Percentiles rank a stretch among this genome's conserved stretches.
phyloP scores from a whole-genome alignment of 345 rosid genomes.

The Lagerstroemia speciosa region DNA sequence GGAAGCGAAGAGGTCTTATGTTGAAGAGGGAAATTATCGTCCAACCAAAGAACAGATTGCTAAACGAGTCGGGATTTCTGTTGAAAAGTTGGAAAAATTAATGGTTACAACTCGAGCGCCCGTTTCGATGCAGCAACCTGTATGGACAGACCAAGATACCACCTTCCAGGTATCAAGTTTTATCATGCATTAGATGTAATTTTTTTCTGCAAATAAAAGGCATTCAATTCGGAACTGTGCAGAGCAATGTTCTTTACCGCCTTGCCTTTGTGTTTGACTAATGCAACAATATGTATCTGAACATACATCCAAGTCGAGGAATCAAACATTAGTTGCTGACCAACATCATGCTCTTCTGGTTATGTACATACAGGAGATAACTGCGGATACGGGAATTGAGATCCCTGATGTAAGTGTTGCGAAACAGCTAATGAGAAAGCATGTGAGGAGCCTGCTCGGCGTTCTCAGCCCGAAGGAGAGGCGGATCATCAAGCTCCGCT shows the following conservation, averaged over 20 bases:
- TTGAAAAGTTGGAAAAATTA: slow-evolving; percentile 47
- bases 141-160: slow-evolving; percentile 68
- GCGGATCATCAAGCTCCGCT: slow-evolving; percentile 64
- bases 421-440: slow-evolving; percentile 65
- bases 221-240: neutral
- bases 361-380: slow-evolving; percentile 47
- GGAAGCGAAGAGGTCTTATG: slow-evolving; percentile 52
- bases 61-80: slow-evolving; percentile 55
- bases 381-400: slow-evolving; percentile 58
- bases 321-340: neutral
- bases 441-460: slow-evolving; percentile 47
- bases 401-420: slow-evolving; percentile 46
- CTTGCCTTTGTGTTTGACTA: neutral
- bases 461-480: slow-evolving; percentile 59
- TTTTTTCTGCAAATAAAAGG: neutral
- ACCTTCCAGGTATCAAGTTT: slow-evolving; percentile 56
- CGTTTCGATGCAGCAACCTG: slow-evolving; percentile 58
- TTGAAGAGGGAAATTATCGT: slow-evolving; percentile 41
- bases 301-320: neutral
- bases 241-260: neutral
- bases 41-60: slow-evolving; percentile 67
- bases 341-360: neutral
- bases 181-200: neutral
- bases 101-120: slow-evolving; percentile 46
- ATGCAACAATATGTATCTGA: neutral